Percentiles rank a stretch among this genome's conserved stretches.
phyloP scores from a whole-genome alignment of 257 asterid genomes.

The Solanum arcanum region DNA sequence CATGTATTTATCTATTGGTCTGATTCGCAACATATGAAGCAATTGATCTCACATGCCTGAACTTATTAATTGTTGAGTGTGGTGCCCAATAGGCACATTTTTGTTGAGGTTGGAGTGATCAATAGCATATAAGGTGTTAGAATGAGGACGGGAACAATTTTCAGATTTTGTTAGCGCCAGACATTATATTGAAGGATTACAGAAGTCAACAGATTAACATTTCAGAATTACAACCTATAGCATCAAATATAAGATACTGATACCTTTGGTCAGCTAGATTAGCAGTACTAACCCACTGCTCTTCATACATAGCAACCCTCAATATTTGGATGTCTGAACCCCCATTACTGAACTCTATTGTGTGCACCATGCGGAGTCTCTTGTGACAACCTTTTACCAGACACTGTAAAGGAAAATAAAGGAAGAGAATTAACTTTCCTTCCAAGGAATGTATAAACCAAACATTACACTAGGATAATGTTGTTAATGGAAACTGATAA shows the following conservation, averaged over 20 bases:
- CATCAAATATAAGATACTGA: neutral
- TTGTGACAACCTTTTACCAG: slow-evolving; percentile 97
- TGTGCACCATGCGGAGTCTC: slow-evolving; percentile 88
- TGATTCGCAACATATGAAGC: neutral
- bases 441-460: neutral
- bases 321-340: slow-evolving; percentile 87
- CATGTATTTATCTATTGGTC: neutral
- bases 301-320: slow-evolving; percentile 95
- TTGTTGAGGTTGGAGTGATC: no score
- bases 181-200: neutral
- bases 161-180: no score
- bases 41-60: neutral
- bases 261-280: slow-evolving; percentile 72
- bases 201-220: neutral
- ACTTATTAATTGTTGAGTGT: neutral
- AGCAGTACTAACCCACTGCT: slow-evolving; percentile 88
- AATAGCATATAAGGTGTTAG: no score
- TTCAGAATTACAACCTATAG: neutral
- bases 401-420: slow-evolving; percentile 37
- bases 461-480: neutral
- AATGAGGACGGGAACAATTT: no score
- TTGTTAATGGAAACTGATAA: neutral
- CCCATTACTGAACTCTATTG: slow-evolving; percentile 85
- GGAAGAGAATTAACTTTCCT: neutral
- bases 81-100: neutral